Evolutionary conservation across 345 rosid species (phyloP).

Genomic region (Combretum micranthum): DNA sequence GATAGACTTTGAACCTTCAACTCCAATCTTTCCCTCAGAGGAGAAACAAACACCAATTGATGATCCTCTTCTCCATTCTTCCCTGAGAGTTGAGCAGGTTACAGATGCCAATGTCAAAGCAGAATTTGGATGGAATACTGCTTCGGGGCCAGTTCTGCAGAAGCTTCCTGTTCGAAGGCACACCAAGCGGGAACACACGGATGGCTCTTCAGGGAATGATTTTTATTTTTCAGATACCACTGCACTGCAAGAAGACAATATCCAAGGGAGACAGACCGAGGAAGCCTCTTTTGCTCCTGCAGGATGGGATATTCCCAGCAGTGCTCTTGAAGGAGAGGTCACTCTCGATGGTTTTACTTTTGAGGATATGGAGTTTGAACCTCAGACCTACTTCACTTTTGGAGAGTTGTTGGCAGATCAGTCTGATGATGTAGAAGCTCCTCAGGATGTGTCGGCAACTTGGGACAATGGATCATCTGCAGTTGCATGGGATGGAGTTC

Average conservation of each 20-base stretch:
- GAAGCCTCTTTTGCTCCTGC: conserved; percentile 29
- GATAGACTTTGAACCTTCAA: conserved; percentile 35
- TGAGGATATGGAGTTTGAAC: conserved; percentile 90
- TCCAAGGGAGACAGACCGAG: conserved; percentile 18
- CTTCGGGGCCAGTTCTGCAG: conserved; percentile 36
- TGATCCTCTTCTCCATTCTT: conserved; percentile 63
- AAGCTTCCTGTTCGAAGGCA: conserved; percentile 87
- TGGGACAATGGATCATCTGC: conserved; percentile 20
- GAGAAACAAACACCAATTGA: conserved; percentile 38
- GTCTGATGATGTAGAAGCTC: conserved; percentile 36
- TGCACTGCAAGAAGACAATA: conserved; percentile 17
- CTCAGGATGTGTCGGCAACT: conserved; percentile 17
- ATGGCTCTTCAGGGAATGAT: conserved; percentile 18
- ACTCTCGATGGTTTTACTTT: conserved; percentile 44
- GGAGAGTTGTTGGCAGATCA: conserved; percentile 70
- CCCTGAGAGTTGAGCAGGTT: conserved; percentile 50
- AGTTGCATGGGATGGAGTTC: conserved; percentile 13
- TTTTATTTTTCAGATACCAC: conserved; percentile 19
- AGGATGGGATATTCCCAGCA: conserved; percentile 48
- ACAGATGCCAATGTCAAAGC: conserved; percentile 29
- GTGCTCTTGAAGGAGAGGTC: conserved; percentile 34
- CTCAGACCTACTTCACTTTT: conserved; percentile 92
- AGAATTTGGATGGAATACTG: conserved; percentile 37
- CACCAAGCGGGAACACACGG: conserved; percentile 41
- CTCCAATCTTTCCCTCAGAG: conserved; percentile 30